Base-by-base conservation (phyloP, 352 stramenopile genomes). In the Blastocystis hominis region DNA sequence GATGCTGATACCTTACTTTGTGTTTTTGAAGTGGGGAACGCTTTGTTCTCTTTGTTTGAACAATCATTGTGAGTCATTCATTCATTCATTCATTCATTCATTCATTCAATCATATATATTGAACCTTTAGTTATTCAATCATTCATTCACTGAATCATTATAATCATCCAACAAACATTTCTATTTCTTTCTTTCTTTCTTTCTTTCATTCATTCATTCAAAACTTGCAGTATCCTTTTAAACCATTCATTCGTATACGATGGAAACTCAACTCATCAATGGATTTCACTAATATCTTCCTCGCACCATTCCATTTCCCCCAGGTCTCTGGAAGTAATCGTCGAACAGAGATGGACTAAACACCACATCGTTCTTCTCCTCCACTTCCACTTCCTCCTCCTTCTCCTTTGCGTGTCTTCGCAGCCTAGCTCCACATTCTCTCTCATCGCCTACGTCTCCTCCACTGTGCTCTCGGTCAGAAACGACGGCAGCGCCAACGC, bases 1-100 rank as follows among this genome's bases (percentile, higher is more conserved):
- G 30, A 84, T 84, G 72, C 34, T 84, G 34, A 15, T 84, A 66
- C 72, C 72, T 3, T 84, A 84, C 54, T 66, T 84, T 69, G 55
- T 64, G 4, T 66, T 69, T 53, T 38, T 84, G 72, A 42, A n/a
- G 44, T 61, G 42, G 20, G 56, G 62, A 44, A 72, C 47, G 7
- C 20, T 68, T 40, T 84, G 13, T n/a, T 0, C 68, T 84, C 47
- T 84, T 84, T 84, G 20, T 84, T 84, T 7, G 4, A 80, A 46
- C 30, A 77, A 77, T 38, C 66, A 30, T 30, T 30, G 24, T 30
- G 24, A 30, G 24, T 30, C 24, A 30, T 30, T 30, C 24, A 30
- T 30, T 30, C 24, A 30, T 30, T 30, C 24, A 30, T 30, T 30
- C 24, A 30, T 30, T 30, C 24, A 30, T 30, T 30, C 24, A 30